phyloP scores from a whole-genome alignment of 2,329 filamentous ascomycete species.

The Pseudovirgaria hyperparasitica region DNA sequence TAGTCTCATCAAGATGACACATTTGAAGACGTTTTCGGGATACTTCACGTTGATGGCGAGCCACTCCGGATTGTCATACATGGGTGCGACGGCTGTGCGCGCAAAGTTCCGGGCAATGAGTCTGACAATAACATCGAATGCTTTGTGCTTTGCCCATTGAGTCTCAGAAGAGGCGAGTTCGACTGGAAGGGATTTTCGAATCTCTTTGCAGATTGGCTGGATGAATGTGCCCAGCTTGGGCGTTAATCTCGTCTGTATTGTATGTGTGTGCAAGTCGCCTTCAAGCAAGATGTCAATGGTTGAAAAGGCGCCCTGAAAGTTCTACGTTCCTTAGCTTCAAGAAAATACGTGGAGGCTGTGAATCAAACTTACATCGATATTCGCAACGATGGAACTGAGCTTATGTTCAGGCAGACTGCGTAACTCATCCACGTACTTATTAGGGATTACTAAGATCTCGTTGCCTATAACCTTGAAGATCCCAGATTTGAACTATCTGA shows the following conservation, averaged over 20 bases:
- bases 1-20: not conserved
- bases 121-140: too few species aligned
- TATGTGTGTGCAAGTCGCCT: constrained; percentile 4
- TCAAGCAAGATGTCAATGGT: constrained; percentile 3
- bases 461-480: constrained; percentile 4
- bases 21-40: constrained; percentile 1
- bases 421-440: constrained; percentile 14
- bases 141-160: too few species aligned
- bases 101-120: not conserved
- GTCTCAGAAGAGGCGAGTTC: not conserved
- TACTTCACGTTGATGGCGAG: constrained; percentile 2
- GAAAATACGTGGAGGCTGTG: not conserved
- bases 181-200: not conserved
- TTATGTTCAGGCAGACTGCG: constrained; percentile 8
- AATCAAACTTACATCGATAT: constrained; percentile 3
- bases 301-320: constrained; percentile 2
- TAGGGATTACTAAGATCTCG: constrained; percentile 12
- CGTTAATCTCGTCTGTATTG: constrained; percentile 10
- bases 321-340: constrained; percentile 1
- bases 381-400: constrained; percentile 9
- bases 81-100: not conserved
- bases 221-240: constrained; percentile 10
- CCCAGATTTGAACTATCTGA: constrained; percentile 2
- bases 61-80: constrained; percentile 1
- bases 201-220: too few species aligned